These are phyloP conservation scores for Candida glaebosa DNA, from an alignment of 805 yeast genomes.

Conservation along the genomic window DNA sequence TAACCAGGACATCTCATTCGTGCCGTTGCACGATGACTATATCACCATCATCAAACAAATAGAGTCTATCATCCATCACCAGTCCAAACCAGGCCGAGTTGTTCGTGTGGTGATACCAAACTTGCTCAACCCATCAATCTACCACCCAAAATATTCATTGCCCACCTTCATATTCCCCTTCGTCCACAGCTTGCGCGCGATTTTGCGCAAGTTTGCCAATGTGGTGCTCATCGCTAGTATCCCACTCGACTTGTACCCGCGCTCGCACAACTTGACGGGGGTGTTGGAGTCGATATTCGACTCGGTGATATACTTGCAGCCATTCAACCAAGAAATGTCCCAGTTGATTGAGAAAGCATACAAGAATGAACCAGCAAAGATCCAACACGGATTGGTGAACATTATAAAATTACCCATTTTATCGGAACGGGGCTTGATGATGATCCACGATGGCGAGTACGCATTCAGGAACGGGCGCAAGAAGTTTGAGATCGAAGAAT, in stretches of 20 bases:
- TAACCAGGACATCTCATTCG: slow-evolving; percentile 54
- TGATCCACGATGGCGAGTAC: slow-evolving; percentile 66
- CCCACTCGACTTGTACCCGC: slow-evolving; percentile 64
- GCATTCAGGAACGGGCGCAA: slow-evolving; percentile 83
- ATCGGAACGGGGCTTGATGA: slow-evolving; percentile 79
- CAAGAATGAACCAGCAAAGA: slow-evolving; percentile 66
- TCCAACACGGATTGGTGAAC: slow-evolving; percentile 84
- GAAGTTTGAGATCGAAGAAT: slow-evolving; percentile 82
- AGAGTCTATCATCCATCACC: slow-evolving; percentile 29
- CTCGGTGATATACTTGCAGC: slow-evolving; percentile 69
- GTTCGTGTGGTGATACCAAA: slow-evolving; percentile 72
- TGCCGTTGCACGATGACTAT: slow-evolving; percentile 35
- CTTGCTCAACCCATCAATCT: slow-evolving; percentile 75
- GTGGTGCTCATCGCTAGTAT: slow-evolving; percentile 54
- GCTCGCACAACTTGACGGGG: slow-evolving; percentile 44
- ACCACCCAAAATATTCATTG: slow-evolving; percentile 47
- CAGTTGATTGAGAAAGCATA: slow-evolving; percentile 66
- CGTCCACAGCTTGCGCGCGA: slow-evolving; percentile 52
- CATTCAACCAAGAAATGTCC: slow-evolving; percentile 73
- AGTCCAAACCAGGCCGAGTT: slow-evolving; percentile 42
- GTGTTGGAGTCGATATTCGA: slow-evolving; percentile 59
- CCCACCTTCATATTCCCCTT: slow-evolving; percentile 56
- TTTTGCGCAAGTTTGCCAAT: slow-evolving; percentile 47
- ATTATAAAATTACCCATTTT: slow-evolving; percentile 67
- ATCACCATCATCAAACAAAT: slow-evolving; percentile 37